A percentile compares a stretch with the other conserved stretches of the same genome.
These are phyloP conservation scores for Xylaria telfairii DNA, from an alignment of 495 filamentous ascomycete genomes.

Conservation along the genomic window DNA sequence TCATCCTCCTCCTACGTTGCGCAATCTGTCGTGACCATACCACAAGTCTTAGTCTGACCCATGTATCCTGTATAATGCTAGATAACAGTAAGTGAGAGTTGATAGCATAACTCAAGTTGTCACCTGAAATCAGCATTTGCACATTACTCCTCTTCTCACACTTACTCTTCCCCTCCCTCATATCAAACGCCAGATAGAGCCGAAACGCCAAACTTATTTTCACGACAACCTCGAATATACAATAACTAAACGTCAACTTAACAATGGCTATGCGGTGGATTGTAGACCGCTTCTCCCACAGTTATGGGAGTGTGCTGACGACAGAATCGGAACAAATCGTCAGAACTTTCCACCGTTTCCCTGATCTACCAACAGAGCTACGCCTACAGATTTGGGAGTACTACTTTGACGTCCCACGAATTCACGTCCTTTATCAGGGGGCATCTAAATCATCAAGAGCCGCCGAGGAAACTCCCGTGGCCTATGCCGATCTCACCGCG, in stretches of 20 bases:
- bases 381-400: conserved; percentile 38
- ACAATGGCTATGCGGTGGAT: conserved; percentile 19
- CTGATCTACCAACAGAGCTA: conserved; percentile 42
- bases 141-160: background rate
- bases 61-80: background rate
- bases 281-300: background rate
- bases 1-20: conserved; percentile 13
- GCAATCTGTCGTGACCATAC: conserved; percentile 19
- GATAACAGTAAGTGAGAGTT: conserved; percentile 1
- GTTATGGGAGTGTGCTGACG: background rate
- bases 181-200: conserved; percentile 1
- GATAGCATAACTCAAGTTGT: background rate
- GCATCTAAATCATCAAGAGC: background rate
- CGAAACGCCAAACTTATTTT: background rate
- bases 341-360: conserved; percentile 38
- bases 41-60: background rate
- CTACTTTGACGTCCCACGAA: conserved; percentile 22
- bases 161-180: background rate
- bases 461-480: background rate
- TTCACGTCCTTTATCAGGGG: conserved; percentile 20
- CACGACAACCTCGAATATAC: background rate
- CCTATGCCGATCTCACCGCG: conserved; percentile 23
- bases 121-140: background rate
- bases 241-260: background rate
- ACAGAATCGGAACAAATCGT: background rate